These are phyloP conservation scores for Gremmenia infestans DNA, from an alignment of 2,329 filamentous ascomycete genomes.

Conservation along the genomic window DNA sequence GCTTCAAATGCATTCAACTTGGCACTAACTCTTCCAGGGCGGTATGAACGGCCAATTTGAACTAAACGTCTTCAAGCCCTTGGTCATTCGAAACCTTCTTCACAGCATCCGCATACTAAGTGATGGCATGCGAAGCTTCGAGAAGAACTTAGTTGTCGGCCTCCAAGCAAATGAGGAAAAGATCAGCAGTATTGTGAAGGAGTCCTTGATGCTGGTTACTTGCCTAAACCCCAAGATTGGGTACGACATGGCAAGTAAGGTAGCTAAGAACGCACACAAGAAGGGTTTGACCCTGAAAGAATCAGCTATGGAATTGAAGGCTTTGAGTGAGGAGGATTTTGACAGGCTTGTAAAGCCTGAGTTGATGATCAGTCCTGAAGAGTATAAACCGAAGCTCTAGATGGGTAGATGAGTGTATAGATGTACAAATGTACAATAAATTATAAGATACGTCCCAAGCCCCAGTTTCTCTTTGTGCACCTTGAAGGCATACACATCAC, in stretches of 20 bases:
- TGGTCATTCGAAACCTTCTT: constrained; percentile 90
- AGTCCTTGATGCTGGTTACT: constrained; percentile 98
- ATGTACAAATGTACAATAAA: background rate
- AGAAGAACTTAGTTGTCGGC: constrained; percentile 85
- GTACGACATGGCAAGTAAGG: constrained; percentile 95
- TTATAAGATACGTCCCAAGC: too few relatives aligned
- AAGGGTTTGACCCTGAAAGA: constrained; percentile 93
- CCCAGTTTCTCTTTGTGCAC: too few relatives aligned
- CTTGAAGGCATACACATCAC: too few relatives aligned
- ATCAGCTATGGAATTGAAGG: constrained; percentile 88
- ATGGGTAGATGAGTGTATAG: background rate
- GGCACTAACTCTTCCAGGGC: constrained; percentile 38
- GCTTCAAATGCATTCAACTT: background rate
- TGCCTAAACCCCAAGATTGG: constrained; percentile 97
- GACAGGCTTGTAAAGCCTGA: constrained; percentile 86
- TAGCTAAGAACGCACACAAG: constrained; percentile 98
- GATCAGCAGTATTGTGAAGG: constrained; percentile 84
- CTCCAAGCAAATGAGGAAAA: constrained; percentile 91
- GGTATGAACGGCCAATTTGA: constrained; percentile 98
- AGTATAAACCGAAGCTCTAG: constrained; percentile 42
- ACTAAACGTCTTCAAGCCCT: constrained; percentile 97
- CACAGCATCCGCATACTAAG: constrained; percentile 85
- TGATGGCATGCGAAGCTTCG: constrained; percentile 92
- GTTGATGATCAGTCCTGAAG: constrained; percentile 86
- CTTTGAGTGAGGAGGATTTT: constrained; percentile 83